Conservation (phyloP, 108 stramenopile species). For the Skeletonema tropicum region DNA sequence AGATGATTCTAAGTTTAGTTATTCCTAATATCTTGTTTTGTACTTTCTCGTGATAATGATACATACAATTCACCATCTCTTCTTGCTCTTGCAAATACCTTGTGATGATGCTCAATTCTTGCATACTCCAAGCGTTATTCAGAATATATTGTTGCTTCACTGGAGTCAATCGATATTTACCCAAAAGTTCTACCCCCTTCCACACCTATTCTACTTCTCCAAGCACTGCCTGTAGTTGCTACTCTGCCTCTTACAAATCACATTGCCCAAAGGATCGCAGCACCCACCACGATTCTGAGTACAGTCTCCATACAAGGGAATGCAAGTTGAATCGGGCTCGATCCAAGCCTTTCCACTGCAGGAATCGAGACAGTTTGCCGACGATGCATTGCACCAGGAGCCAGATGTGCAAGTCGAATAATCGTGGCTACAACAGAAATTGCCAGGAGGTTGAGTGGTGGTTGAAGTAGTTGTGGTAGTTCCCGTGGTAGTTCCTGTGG, state of each 20-base stretch:
- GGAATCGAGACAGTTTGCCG: not conserved
- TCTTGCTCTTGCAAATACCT: no score
- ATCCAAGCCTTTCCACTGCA: conserved; percentile 12
- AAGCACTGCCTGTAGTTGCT: conserved; percentile 7
- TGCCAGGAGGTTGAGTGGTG: not conserved
- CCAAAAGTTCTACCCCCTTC: not conserved
- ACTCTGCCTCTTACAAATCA: conserved; percentile 10
- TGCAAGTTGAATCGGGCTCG: conserved; percentile 5
- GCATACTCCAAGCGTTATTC: no score
- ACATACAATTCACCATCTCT: no score
- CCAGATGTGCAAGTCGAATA: conserved; percentile 4
- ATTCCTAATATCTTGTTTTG: no score
- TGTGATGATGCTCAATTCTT: no score
- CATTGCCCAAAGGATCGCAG: conserved; percentile 14
- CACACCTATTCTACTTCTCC: conserved; percentile 6
- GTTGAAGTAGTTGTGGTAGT: not conserved
- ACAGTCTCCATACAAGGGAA: conserved; percentile 15
- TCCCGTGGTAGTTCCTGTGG: not conserved
- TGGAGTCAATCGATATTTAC: no score
- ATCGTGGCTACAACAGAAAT: conserved; percentile 4
- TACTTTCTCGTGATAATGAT: no score
- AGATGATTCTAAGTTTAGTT: no score
- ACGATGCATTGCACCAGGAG: conserved; percentile 17
- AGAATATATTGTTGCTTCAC: no score
- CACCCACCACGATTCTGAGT: conserved; percentile 4